Evolutionary conservation across 805 yeast species (phyloP), one percentile per base, ranked within the genome.

Genomic region (Kazachstania kunashirensis): DNA sequence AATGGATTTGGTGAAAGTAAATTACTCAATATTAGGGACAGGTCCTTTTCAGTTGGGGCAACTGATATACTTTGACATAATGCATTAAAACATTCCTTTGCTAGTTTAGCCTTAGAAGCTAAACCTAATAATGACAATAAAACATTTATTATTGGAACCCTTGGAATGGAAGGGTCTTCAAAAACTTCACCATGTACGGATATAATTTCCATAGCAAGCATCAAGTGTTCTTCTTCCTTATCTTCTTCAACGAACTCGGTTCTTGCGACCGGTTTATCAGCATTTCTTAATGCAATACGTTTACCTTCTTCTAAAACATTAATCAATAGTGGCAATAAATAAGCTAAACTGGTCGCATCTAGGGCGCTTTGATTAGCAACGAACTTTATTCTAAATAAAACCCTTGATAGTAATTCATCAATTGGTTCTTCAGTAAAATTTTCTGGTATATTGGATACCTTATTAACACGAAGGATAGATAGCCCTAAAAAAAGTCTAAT

Each of bases 201-300:
- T 38, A 89, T 65, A 28, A 86, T 76, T 50, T 84, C 94, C 48
- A 88, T 59, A 0, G 89, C 81, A 39, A 89, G 63, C 34, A 82
- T 58, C 34, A 86, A 63, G 48, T 84, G 89, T 54, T 86, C 96
- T 57, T 88, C 96, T 52, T 82, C 86, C n/a, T 77, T 77, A 47
- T 78, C 84, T 55, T 84, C 95, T 38, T 84, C 89, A 21, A 71
- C 71, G 54, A 79, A 82, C 48, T 84, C 94, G 2, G 78, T 65
- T 21, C 77, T 79, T 1, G 69, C 63, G 8, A 62, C 57, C 2
- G 64, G 68, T 49, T 75, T 77, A 31, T 65, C 67, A 3, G 77
- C 65, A 48, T 71, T 73, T 43, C 65, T 70, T 36, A 72, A 49
- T 1, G 81, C 72, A 29, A 68, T 72, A 1, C 52, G 59, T 39